These are phyloP conservation scores for Alternaria sp. DNA, from an alignment of 2,329 filamentous ascomycete species.

Conservation along the genomic window DNA sequence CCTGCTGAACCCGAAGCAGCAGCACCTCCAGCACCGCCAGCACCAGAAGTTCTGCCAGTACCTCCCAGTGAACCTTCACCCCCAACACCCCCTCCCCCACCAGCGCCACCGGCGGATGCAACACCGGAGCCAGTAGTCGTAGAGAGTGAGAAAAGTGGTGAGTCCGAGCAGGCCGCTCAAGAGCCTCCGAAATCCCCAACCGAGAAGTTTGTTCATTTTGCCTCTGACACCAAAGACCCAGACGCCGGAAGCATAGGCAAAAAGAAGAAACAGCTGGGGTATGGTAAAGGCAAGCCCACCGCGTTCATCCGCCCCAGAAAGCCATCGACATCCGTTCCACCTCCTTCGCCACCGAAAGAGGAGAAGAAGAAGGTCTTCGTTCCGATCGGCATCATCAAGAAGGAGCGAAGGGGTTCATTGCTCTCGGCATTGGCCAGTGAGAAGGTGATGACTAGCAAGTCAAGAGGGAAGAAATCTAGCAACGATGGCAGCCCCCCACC, in stretches of 20 bases:
- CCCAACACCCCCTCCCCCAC: slow-evolving; percentile 16
- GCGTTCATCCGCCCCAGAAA: slow-evolving; percentile 43
- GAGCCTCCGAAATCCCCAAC: slow-evolving; percentile 40
- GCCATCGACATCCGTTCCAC: slow-evolving; percentile 23
- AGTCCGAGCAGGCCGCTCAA: slow-evolving; percentile 46
- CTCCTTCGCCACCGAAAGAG: slow-evolving; percentile 34
- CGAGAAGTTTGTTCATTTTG: slow-evolving; percentile 46
- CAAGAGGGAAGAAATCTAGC: slow-evolving; percentile 35
- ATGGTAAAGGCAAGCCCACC: slow-evolving; percentile 38
- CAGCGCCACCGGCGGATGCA: slow-evolving; percentile 15
- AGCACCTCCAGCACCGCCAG: slow-evolving; percentile 12
- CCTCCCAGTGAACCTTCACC: slow-evolving; percentile 15
- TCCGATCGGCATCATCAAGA: slow-evolving; percentile 27
- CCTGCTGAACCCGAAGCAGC: slow-evolving; percentile 5
- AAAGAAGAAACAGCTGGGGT: slow-evolving; percentile 34
- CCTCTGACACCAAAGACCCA: slow-evolving; percentile 49
- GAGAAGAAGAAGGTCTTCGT: slow-evolving; percentile 35
- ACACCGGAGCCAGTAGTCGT: slow-evolving; percentile 4
- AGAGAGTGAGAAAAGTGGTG: slow-evolving; percentile 45
- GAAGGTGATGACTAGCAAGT: slow-evolving; percentile 34
- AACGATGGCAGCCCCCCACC: slow-evolving; percentile 15
- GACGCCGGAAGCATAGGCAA: slow-evolving; percentile 34
- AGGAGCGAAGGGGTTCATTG: slow-evolving; percentile 25
- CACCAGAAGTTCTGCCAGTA: slow-evolving; percentile 11
- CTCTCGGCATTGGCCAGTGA: slow-evolving; percentile 25